Evolutionary conservation across 202 grass and related monocot genomes (phyloP).

Genomic region (Hordeum pubiflorum): DNA sequence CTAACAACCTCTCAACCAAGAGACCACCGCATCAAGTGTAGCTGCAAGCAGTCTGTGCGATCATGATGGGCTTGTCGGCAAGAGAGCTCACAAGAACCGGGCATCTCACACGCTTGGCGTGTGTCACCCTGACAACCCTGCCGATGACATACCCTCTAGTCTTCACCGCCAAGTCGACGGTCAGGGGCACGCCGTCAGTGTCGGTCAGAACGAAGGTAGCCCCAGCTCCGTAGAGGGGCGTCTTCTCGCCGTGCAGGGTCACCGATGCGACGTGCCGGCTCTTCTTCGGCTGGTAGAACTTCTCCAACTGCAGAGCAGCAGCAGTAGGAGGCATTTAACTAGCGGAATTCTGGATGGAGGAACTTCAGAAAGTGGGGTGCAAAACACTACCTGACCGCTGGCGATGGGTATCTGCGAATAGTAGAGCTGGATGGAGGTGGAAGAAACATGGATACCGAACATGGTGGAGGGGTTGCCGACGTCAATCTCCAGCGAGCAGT

Average conservation of each 20-base stretch:
- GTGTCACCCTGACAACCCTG: slow-evolving; percentile 65
- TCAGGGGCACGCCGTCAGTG: slow-evolving; percentile 37
- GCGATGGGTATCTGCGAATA: slow-evolving; percentile 67
- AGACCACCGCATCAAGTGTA: not conserved
- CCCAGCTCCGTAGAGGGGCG: slow-evolving; percentile 72
- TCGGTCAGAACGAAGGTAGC: slow-evolving; percentile 39
- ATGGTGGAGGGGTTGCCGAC: slow-evolving; percentile 69
- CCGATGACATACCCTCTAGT: slow-evolving; percentile 64
- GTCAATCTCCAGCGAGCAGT: slow-evolving; percentile 55
- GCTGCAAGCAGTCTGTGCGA: slow-evolving; percentile 36
- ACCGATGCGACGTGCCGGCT: slow-evolving; percentile 32
- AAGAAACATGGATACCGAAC: slow-evolving; percentile 81
- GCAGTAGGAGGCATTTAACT: not conserved
- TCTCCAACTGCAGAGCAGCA: slow-evolving; percentile 38
- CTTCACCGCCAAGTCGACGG: slow-evolving; percentile 37
- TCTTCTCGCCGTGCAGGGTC: slow-evolving; percentile 60
- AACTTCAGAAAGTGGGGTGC: too few species aligned
- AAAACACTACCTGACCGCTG: slow-evolving; percentile 48
- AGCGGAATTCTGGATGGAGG: not conserved
- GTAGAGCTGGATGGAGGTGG: slow-evolving; percentile 44
- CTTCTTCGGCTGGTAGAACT: slow-evolving; percentile 67
- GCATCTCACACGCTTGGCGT: slow-evolving; percentile 41
- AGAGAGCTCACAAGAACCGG: slow-evolving; percentile 31
- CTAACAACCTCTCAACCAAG: not conserved
- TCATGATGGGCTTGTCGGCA: slow-evolving; percentile 51